Evolutionary conservation across 345 rosid species (phyloP).

Genomic region (Eucalyptus pumila): DNA sequence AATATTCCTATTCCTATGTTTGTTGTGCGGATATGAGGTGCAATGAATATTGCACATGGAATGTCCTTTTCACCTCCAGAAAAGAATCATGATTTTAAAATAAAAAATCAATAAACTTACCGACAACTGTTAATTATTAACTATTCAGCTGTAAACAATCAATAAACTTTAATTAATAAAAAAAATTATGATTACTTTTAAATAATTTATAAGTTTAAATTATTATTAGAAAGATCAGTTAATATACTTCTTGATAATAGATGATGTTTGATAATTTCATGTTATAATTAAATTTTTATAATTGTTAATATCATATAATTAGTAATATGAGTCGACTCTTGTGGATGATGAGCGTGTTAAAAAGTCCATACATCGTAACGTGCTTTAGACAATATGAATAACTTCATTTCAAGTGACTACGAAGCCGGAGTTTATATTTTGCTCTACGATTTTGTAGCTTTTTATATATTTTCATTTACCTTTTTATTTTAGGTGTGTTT

Average conservation of each 20-base stretch:
- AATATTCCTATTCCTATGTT: neutral
- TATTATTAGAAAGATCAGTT: neutral
- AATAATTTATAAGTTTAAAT: neutral
- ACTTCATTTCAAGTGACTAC: neutral
- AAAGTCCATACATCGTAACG: neutral
- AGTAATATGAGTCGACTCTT: neutral
- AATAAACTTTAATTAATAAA: neutral
- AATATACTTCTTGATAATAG: neutral
- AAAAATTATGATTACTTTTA: neutral
- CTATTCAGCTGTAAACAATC: neutral
- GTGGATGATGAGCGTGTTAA: neutral
- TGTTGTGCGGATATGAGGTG: neutral
- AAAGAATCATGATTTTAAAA: neutral
- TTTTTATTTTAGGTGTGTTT: fast-evolving
- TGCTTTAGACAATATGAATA: neutral
- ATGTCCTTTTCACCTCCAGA: neutral
- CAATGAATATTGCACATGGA: neutral
- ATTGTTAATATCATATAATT: no score
- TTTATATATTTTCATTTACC: neutral
- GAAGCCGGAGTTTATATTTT: neutral
- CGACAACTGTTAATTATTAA: neutral
- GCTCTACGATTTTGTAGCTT: no score
- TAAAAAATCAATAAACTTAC: neutral
- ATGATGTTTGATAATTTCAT: neutral
- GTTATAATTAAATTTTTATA: neutral